Evolutionary conservation across 495 filamentous ascomycete species (phyloP).

Genomic region (Aspergillus baeticus): DNA sequence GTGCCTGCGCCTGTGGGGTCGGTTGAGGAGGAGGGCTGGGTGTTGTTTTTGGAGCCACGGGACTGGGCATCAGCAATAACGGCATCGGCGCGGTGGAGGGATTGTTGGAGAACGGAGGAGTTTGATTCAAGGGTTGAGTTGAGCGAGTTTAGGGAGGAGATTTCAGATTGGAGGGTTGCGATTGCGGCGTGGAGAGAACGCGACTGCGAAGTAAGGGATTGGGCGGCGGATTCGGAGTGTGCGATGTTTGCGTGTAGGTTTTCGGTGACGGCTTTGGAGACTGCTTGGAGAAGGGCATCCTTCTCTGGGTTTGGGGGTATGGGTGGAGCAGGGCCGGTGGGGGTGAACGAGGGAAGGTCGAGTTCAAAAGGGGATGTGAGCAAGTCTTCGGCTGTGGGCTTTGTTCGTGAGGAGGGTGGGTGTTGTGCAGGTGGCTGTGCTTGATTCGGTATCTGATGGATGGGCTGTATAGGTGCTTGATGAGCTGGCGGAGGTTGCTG

Average conservation of each 20-base stretch:
- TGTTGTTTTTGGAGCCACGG: conserved; percentile 29
- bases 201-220: conserved; percentile 77
- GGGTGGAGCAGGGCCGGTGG: conserved; percentile 67
- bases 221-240: conserved; percentile 67
- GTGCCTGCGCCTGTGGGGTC: conserved; percentile 27
- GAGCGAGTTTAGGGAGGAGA: conserved; percentile 65
- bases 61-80: conserved; percentile 66
- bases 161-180: conserved; percentile 65
- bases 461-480: background rate
- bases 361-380: conserved; percentile 67
- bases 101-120: conserved; percentile 70
- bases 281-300: conserved; percentile 76
- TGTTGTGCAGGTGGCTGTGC: conserved; percentile 15
- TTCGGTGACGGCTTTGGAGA: conserved; percentile 65
- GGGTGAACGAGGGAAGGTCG: conserved; percentile 57
- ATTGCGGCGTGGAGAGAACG: conserved; percentile 69
- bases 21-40: conserved; percentile 30
- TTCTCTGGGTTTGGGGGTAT: conserved; percentile 97
- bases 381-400: conserved; percentile 61
- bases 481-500: conserved; percentile 17
- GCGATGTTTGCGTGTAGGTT: conserved; percentile 61
- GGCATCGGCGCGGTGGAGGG: conserved; percentile 73
- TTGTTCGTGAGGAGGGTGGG: conserved; percentile 36
- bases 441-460: conserved; percentile 1
- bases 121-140: conserved; percentile 71